Percentiles rank a stretch among this genome's conserved stretches.
Conservation (phyloP, 495 filamentous ascomycete genomes). For the Achaetomiella virescens region DNA sequence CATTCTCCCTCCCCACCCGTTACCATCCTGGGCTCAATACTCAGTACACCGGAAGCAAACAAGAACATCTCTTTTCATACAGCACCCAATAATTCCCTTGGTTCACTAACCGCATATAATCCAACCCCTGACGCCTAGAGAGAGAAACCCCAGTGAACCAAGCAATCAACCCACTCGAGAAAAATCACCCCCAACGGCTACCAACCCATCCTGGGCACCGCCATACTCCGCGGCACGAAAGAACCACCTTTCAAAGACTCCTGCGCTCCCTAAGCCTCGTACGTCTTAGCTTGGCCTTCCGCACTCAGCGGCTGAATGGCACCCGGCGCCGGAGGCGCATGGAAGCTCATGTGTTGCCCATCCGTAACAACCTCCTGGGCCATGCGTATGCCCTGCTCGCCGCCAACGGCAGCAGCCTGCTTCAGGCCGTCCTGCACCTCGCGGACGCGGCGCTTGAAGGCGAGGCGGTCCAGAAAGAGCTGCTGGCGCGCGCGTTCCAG, state of each 20-base stretch:
- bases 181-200: no score
- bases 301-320: constrained; percentile 60
- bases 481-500: constrained; percentile 85
- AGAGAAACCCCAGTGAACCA: constrained; percentile 1
- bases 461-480: constrained; percentile 83
- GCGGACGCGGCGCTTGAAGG: constrained; percentile 79
- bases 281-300: constrained; percentile 50
- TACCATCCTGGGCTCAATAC: not conserved
- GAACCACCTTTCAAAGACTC: not conserved
- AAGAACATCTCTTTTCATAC: constrained; percentile 6
- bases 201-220: not conserved
- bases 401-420: constrained; percentile 53
- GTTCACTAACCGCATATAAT: not conserved
- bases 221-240: not conserved
- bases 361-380: constrained; percentile 43
- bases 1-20: not conserved
- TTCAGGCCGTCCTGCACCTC: constrained; percentile 74
- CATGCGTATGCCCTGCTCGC: constrained; percentile 53
- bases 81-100: constrained; percentile 4
- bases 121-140: constrained; percentile 8
- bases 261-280: constrained; percentile 37
- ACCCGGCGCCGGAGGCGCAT: constrained; percentile 39
- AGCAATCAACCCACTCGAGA: not conserved
- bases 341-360: constrained; percentile 57
- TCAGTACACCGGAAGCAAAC: not conserved